Conservation (phyloP, 805 yeast genomes). For the Saccharomycopsis microspora region DNA sequence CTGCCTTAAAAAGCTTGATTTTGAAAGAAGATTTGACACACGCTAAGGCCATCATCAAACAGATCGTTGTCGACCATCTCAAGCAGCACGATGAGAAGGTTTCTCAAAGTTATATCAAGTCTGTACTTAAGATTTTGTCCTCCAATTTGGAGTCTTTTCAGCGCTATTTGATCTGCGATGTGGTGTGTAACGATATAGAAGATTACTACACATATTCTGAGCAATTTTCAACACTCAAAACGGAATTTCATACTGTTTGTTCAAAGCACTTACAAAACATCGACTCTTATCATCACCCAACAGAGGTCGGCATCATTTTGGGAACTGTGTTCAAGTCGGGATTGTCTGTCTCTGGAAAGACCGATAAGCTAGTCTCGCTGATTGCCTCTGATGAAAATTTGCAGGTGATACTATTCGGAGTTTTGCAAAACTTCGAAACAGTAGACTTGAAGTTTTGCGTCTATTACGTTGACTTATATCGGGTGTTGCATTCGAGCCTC, state of each 20-base stretch:
- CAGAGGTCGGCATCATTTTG: neutral
- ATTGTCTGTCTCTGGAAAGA: neutral
- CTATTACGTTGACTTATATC: neutral
- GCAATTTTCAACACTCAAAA: neutral
- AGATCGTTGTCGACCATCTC: conserved; percentile 2
- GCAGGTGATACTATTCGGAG: neutral
- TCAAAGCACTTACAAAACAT: neutral
- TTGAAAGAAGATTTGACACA: neutral
- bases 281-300: neutral
- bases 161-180: neutral
- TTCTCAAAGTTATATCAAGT: conserved; percentile 1
- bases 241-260: neutral
- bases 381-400: neutral
- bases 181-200: neutral
- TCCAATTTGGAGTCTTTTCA: neutral
- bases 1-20: neutral
- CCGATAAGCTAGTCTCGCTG: neutral
- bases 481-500: neutral
- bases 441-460: neutral
- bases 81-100: conserved; percentile 2
- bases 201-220: neutral
- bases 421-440: neutral
- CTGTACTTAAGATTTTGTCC: neutral
- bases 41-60: neutral
- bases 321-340: neutral